Evolutionary conservation across 768 basidiomycete genomes (phyloP), one percentile per base, ranked within the genome.

Genomic region (Leccinum olivaceopallidum): DNA sequence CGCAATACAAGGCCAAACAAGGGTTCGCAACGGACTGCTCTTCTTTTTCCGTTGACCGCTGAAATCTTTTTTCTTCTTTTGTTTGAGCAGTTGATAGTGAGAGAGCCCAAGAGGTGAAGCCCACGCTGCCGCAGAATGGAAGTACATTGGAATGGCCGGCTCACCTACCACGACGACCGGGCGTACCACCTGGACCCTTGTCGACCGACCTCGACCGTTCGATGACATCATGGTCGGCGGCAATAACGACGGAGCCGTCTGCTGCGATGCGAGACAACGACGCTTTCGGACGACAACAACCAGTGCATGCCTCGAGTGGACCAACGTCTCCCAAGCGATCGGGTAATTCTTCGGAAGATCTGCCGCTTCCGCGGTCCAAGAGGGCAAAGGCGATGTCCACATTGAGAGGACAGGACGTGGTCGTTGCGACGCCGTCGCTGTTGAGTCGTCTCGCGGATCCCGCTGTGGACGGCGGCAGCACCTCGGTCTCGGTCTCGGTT

Each of bases 11-110:
- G 71, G 70, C 58, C 77, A 83, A 62, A 79, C 82, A 59, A 84
- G 79, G 83, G 83, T 85, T 83, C 81, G 83, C 80, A 79, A 67
- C 77, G 78, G 78, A 71, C 78, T 68, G 67, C 70, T 77, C 75
- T 68, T 60, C 67, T 70, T 72, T 69, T 60, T 68, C 72, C 60
- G 64, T 73, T 73, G 73, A 74, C 74, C 68, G 65, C 77, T 73
- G 74, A 80, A 75, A 62, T 64, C 53, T 72, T 67, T 75, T 67
- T 75, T 67, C 78, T 69, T 72, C 51, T 69, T 34, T 34, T 73
- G 55, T 78, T 81, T 79, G 72, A 75, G 74, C 79, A 82, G 81
- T 75, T 75, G 56, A 66, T 82, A 56, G 48, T 62, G 65, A 65
- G 62, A 60, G 66, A 64, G 53, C 14, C 34, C 62, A 61, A 62